Base-by-base conservation (phyloP, 2,329 filamentous ascomycete species). In the Penicillium brasilianum region DNA sequence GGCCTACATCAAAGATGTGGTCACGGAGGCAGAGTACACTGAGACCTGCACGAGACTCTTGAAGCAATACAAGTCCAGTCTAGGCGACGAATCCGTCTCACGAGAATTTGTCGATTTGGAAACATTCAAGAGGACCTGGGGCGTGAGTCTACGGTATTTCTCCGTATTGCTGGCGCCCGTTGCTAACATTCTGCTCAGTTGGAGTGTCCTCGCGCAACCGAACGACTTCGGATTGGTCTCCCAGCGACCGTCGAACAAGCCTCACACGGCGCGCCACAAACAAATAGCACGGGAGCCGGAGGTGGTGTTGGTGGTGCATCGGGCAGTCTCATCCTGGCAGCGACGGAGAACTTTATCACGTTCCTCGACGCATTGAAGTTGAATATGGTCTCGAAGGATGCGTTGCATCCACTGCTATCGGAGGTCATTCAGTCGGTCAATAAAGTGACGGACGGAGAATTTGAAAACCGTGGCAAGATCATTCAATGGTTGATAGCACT, bases 271-370 rank as follows among this genome's bases (percentile, higher is more conserved):
- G 30, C 82, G 77, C 10, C 81, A 77, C 37, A 74, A 76, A 37
- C 78, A 74, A 60, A 78, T 81, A 68, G 69, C 69, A 73, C 67
- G 61, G 68, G 71, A 59, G 65, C 69, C 22, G 63, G 65, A 37
- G 60, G 70, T 20, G 66, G 69, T 16, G 61, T 65, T 69, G 63
- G 70, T 49, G 73, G 77, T 53, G 81, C 82, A 48, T 85, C 85
- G n/a, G 84, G 85, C 41, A 84, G 81, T 48, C 79, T 97, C 37
- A 96, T 98, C 60, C 82, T 96, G 44, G 89, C 94, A 66, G 95
- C 95, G 1, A 98, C 94, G 0, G 93, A 99, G 77, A 96, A 97
- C 76, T 99, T 99, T 77, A 99, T 99, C 77, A 99, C 95, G 0
- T 94, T 99, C 74, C 86, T 99, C 55, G 95, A 99, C 74, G 96